Conservation (phyloP, 768 basidiomycete genomes). For the Collybia nuda region DNA sequence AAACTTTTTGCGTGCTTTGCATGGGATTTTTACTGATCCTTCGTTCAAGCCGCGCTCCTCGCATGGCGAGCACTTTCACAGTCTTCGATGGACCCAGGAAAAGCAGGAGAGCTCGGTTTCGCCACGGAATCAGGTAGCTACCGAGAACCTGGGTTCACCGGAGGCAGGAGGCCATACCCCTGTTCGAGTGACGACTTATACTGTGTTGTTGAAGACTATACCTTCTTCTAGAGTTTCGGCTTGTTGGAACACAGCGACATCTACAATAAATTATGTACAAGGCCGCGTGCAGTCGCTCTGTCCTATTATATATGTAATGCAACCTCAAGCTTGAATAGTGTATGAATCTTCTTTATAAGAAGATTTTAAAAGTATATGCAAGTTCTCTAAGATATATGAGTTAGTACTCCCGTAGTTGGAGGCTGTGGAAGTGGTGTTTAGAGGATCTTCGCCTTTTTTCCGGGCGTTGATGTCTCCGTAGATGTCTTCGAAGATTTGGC, state of each 20-base stretch:
- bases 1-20: neutral
- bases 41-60: slow-evolving; percentile 34
- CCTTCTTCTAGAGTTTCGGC: slow-evolving; percentile 18
- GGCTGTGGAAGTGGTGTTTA: too few relatives aligned
- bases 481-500: too few relatives aligned
- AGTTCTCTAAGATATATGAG: too few relatives aligned
- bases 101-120: slow-evolving; percentile 16
- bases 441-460: too few relatives aligned
- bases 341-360: too few relatives aligned
- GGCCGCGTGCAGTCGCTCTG: too few relatives aligned
- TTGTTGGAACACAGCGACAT: slow-evolving; percentile 19
- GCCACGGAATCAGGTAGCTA: slow-evolving; percentile 9
- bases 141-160: slow-evolving; percentile 16
- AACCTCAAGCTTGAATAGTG: too few relatives aligned
- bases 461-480: too few relatives aligned
- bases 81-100: slow-evolving; percentile 20
- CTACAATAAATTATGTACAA: too few relatives aligned
- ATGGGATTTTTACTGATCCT: neutral
- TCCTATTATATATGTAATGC: too few relatives aligned
- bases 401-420: too few relatives aligned
- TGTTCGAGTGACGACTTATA: slow-evolving; percentile 62
- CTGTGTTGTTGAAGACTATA: slow-evolving; percentile 58
- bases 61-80: slow-evolving; percentile 44
- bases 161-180: slow-evolving; percentile 40
- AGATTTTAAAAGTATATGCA: too few relatives aligned